Conservation (phyloP, 2,329 filamentous ascomycete genomes). For the Podosphaera fusca region DNA sequence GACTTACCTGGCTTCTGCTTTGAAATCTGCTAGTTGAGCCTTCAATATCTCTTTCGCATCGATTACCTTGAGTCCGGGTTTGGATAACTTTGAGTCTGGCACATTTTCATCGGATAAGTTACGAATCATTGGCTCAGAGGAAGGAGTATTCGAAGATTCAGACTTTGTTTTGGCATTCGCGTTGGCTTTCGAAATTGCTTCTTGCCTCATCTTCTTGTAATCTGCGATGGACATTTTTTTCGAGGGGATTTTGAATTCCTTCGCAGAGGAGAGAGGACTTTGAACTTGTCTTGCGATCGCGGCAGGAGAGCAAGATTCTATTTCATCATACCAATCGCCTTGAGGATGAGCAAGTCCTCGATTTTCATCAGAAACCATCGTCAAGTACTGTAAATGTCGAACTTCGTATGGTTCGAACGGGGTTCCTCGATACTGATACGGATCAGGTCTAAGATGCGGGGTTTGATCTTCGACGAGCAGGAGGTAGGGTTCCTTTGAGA, state of each 20-base stretch:
- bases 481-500: constrained; percentile 11
- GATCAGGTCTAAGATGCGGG: constrained; percentile 7
- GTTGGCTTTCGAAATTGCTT: constrained; percentile 9
- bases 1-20: constrained; percentile 2
- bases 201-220: constrained; percentile 14
- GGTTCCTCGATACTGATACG: constrained; percentile 12
- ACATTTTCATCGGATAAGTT: constrained; percentile 8
- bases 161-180: constrained; percentile 4
- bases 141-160: constrained; percentile 7
- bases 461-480: constrained; percentile 10
- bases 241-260: constrained; percentile 10
- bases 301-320: constrained; percentile 9
- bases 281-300: constrained; percentile 11
- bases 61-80: background rate
- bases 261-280: constrained; percentile 10
- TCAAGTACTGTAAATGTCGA: constrained; percentile 15
- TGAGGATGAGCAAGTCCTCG: constrained; percentile 10
- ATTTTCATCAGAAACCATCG: constrained; percentile 8
- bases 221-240: constrained; percentile 15
- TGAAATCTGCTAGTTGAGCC: constrained; percentile 2
- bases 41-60: background rate
- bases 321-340: constrained; percentile 13
- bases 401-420: constrained; percentile 14
- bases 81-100: constrained; percentile 1
- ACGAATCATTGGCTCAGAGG: constrained; percentile 8